A percentile compares a stretch with the other conserved stretches of the same genome.
Conservation (phyloP, 148 eudicot species). For the Chenopodium formosanum region DNA sequence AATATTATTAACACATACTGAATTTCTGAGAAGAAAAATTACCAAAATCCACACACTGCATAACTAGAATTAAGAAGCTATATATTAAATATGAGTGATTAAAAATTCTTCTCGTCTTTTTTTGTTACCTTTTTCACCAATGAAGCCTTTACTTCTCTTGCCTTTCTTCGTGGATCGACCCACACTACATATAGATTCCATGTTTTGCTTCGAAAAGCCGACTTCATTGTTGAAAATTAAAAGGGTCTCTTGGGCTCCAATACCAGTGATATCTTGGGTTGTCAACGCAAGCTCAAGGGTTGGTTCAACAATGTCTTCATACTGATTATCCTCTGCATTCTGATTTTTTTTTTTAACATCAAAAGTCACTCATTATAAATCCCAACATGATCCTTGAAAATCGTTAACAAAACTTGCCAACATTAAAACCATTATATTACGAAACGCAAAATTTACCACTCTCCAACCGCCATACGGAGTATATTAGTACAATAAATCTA, state of each 20-base stretch:
- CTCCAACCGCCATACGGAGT: no score
- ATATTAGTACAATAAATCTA: no score
- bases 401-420: no score
- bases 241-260: conserved; percentile 34
- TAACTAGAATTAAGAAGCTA: no score
- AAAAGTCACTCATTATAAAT: no score
- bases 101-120: background rate
- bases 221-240: conserved; percentile 37
- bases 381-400: no score
- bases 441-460: no score
- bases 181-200: conserved; percentile 40
- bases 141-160: conserved; percentile 29
- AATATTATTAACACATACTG: no score
- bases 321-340: conserved; percentile 45
- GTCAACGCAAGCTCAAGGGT: conserved; percentile 40
- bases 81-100: no score
- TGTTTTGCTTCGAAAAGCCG: conserved; percentile 33
- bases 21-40: no score
- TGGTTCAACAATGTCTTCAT: conserved; percentile 28
- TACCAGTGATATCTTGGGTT: conserved; percentile 28
- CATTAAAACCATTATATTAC: no score
- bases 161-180: conserved; percentile 38
- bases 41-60: no score
- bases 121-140: conserved; percentile 39
- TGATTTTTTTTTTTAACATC: background rate